Conservation (phyloP, 306 rosid species). For the Quercus rubra region DNA sequence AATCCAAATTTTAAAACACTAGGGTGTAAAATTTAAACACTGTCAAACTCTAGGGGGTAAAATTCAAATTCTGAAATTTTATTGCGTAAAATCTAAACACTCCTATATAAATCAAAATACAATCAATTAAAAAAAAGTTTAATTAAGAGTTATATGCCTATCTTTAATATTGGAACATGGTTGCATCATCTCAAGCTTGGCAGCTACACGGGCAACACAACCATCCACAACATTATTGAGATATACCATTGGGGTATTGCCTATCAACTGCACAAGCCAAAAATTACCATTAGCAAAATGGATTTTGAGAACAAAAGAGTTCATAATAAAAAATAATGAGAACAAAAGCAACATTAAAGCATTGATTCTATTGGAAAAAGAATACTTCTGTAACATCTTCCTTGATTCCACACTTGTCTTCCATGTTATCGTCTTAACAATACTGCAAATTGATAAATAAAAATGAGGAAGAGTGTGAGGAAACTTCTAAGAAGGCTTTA, state of each 20-base stretch:
- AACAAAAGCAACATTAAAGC: neutral
- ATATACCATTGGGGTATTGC: conserved; percentile 75
- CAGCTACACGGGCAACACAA: conserved; percentile 69
- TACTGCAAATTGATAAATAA: too few species aligned
- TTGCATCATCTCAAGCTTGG: conserved; percentile 74
- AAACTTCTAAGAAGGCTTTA: too few species aligned
- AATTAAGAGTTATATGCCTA: conserved; percentile 26
- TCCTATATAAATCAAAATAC: too few species aligned
- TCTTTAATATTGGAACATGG: conserved; percentile 76
- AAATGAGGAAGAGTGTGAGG: too few species aligned
- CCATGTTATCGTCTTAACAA: conserved; percentile 38
- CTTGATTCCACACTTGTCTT: conserved; percentile 56
- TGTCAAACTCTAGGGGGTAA: too few species aligned
- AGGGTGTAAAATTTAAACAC: accelerated
- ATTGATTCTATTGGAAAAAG: neutral
- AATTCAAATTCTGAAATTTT: too few species aligned
- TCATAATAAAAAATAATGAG: too few species aligned
- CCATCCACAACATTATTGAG: conserved; percentile 72
- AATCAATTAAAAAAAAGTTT: too few species aligned
- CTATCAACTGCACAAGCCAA: conserved; percentile 49
- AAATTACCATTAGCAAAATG: neutral
- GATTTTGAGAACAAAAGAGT: neutral
- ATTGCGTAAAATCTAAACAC: too few species aligned
- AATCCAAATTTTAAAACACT: too few species aligned
- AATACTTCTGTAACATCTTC: conserved; percentile 69